A percentile compares a stretch with the other conserved stretches of the same genome.
phyloP scores from a whole-genome alignment of 305 asterid genomes.

The Fraxinus dipetala region DNA sequence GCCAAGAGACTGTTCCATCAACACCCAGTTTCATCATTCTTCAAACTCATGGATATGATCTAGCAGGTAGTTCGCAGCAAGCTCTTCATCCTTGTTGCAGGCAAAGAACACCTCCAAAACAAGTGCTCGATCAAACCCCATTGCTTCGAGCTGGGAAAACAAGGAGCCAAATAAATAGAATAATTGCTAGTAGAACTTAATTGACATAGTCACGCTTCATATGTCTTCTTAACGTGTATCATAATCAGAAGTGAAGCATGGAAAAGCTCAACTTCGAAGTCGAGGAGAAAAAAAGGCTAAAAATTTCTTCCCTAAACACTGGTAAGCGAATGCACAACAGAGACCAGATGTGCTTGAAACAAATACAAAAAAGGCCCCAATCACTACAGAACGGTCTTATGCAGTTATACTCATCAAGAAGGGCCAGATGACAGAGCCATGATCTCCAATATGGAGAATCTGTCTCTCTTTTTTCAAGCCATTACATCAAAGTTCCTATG shows the following conservation, averaged over 20 bases:
- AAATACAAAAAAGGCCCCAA: background rate
- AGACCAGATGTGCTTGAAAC: background rate
- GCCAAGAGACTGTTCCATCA: background rate
- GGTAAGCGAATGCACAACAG: background rate
- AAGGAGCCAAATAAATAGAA: background rate
- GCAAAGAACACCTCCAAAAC: slow-evolving; percentile 76
- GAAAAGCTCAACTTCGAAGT: background rate
- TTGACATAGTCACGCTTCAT: background rate
- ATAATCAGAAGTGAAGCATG: background rate
- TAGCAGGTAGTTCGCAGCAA: slow-evolving; percentile 83
- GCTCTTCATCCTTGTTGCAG: slow-evolving; percentile 81
- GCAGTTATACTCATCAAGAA: background rate
- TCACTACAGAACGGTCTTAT: background rate
- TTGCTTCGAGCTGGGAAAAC: slow-evolving; percentile 67
- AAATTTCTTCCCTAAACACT: background rate
- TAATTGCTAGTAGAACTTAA: background rate
- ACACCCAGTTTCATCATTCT: slow-evolving; percentile 29
- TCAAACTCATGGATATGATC: slow-evolving; percentile 78
- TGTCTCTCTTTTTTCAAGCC: background rate
- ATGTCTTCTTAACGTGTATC: background rate
- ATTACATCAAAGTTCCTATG: background rate
- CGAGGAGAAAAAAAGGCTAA: background rate
- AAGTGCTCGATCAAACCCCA: slow-evolving; percentile 79
- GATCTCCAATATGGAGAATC: background rate
- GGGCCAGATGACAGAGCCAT: background rate